Conservation (phyloP, 2,329 filamentous ascomycete species). For the Arthrobotrys pseudoclavata region DNA sequence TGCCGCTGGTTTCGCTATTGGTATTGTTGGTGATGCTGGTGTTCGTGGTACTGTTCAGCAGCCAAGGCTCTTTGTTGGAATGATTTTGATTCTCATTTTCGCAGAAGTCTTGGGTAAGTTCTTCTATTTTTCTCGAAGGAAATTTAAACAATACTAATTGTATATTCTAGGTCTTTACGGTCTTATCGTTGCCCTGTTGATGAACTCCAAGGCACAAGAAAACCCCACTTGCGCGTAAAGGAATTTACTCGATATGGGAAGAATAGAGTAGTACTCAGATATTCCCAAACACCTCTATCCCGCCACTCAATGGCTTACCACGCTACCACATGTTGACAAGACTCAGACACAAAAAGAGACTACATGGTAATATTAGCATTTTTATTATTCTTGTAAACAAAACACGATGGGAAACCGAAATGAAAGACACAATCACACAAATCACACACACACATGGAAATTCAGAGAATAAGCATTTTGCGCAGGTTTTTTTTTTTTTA, state of each 20-base stretch:
- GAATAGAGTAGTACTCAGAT: not conserved
- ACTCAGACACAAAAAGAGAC: slow-evolving; percentile 6
- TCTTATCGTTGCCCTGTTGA: slow-evolving; percentile 97
- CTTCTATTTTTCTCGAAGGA: not conserved
- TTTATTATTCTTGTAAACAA: slow-evolving; percentile 56
- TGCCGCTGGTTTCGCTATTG: slow-evolving; percentile 86
- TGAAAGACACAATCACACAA: slow-evolving; percentile 9
- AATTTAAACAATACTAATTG: not conserved
- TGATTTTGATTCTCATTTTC: slow-evolving; percentile 99
- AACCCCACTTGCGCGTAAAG: slow-evolving; percentile 19
- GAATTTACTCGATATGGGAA: slow-evolving; percentile 1
- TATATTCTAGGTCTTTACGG: slow-evolving; percentile 86
- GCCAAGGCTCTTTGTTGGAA: slow-evolving; percentile 90
- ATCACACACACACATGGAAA: slow-evolving; percentile 7
- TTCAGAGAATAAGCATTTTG: slow-evolving; percentile 43
- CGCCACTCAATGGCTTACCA: slow-evolving; percentile 4
- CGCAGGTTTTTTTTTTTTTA: slow-evolving; percentile 27
- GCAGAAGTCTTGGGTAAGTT: slow-evolving; percentile 93
- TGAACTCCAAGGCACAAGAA: slow-evolving; percentile 88
- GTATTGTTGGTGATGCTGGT: slow-evolving; percentile 90
- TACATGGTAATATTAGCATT: slow-evolving; percentile 58
- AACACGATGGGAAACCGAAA: slow-evolving; percentile 39
- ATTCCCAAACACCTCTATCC: not conserved
- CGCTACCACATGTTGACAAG: slow-evolving; percentile 6
- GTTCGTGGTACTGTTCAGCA: slow-evolving; percentile 88